These are phyloP conservation scores for Fusarium nurragi DNA, from an alignment of 2,329 filamentous ascomycete species.

Conservation along the genomic window DNA sequence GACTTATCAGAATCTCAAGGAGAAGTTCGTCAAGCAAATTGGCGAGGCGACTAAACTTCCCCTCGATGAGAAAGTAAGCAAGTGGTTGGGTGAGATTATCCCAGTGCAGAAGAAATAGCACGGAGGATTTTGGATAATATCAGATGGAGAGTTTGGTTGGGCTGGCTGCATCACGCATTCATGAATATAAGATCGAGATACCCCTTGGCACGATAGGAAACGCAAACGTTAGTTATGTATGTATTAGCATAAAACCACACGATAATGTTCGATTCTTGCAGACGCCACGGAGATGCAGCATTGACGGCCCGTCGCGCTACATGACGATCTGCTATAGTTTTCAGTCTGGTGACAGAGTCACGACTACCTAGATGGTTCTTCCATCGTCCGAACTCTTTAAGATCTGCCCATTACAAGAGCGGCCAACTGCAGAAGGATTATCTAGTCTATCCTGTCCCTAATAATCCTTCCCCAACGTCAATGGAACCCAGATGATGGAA, in stretches of 20 bases:
- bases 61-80: conserved; percentile 36
- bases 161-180: conserved; percentile 15
- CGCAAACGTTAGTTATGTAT: neutral
- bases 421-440: conserved; percentile 2
- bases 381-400: neutral
- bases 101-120: conserved; percentile 2
- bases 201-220: conserved; percentile 24
- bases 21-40: conserved; percentile 33
- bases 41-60: conserved; percentile 36
- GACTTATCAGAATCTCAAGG: conserved; percentile 21
- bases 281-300: conserved; percentile 14
- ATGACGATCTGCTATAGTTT: neutral
- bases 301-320: conserved; percentile 3
- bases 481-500: neutral
- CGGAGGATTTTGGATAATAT: neutral
- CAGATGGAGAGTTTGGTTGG: conserved; percentile 7
- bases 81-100: conserved; percentile 39
- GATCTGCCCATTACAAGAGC: conserved; percentile 17
- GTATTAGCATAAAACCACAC: conserved; percentile 7
- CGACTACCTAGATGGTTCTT: conserved; percentile 8
- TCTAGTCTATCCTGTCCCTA: neutral
- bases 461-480: neutral
- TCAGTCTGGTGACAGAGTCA: conserved; percentile 9
- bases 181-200: conserved; percentile 37
- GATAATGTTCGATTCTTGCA: neutral